Evolutionary conservation across 352 stramenopile species (phyloP), one percentile per base, ranked within the genome.

Genomic region (Saprolegnia parasitica): DNA sequence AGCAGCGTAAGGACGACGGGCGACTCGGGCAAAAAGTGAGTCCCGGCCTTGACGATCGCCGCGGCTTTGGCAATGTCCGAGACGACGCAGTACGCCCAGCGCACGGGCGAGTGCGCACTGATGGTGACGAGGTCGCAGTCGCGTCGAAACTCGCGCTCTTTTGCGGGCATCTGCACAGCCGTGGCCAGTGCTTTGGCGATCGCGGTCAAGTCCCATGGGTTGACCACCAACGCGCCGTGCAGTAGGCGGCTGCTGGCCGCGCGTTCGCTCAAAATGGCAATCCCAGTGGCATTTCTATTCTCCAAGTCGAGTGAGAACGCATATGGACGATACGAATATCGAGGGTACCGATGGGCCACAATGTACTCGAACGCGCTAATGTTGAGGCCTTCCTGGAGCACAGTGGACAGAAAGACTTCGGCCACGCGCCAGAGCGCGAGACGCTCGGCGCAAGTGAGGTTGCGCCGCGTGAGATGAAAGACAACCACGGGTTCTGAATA

Each of bases 251-350:
- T 98, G 70, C 90, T 98, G 24, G 88, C 95, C 0, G 96, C 96
- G 73, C 99, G 99, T 68, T 99, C 96, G 71, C 94, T 98, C n/a
- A 99, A 74, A 62, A 99, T 98, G 40, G 97, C 77, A 1, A 98
- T 79, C 10, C 96, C 95, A 6, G 85, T 73, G 0, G 81, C 84
- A 0, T 76, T 88, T 68, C 81, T 87, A 56, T 37, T 70, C 21
- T 1, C 29, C 29, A 35, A 35, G 2, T 5, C 29, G 35, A 56
- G 35, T 18, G n/a, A 63, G 10, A 52, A 11, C 20, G 15, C 10
- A 24, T 21, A 70, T 23, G 15, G 1, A 32, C 23, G 47, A n/a
- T 16, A 26, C n/a, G 5, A 63, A 23, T 5, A 6, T 0, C n/a
- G 56, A 45, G 35, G 46, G 29, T 77, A 87, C 79, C 90, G 89